These are phyloP conservation scores for Musa itinerans DNA, from an alignment of 176 grass and related monocot genomes.

Conservation along the genomic window DNA sequence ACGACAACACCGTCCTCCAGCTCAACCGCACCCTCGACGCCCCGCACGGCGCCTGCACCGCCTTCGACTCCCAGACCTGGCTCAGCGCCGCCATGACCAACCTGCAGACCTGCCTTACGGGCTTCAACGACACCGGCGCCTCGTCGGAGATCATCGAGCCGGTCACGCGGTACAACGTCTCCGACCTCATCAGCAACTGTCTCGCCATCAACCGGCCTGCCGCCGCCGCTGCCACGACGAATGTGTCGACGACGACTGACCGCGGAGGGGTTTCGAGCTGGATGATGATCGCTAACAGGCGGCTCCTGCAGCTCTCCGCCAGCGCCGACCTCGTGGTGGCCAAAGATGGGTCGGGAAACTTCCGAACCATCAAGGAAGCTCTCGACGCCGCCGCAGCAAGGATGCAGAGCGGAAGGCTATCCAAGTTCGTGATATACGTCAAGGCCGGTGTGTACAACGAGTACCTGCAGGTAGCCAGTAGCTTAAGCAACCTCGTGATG, in stretches of 20 bases:
- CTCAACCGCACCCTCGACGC: constrained; percentile 31
- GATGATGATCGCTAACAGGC: constrained; percentile 1
- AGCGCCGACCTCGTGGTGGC: constrained; percentile 21
- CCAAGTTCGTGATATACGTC: constrained; percentile 23
- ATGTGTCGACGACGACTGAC: background rate
- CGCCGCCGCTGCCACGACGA: background rate
- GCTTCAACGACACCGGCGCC: constrained; percentile 29
- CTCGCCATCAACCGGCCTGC: constrained; percentile 28
- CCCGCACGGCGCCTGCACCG: background rate
- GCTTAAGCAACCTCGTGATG: constrained; percentile 26
- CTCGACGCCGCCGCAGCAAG: constrained; percentile 1
- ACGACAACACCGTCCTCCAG: constrained; percentile 26
- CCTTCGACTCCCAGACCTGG: constrained; percentile 40
- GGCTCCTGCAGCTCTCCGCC: constrained; percentile 17
- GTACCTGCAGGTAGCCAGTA: constrained; percentile 16
- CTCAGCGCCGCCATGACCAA: constrained; percentile 39
- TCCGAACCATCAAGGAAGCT: constrained; percentile 28
- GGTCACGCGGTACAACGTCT: constrained; percentile 32
- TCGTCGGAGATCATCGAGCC: constrained; percentile 25
- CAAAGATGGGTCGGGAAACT: constrained; percentile 25
- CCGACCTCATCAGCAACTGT: constrained; percentile 45
- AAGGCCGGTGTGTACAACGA: constrained; percentile 31
- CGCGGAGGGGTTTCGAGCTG: background rate
- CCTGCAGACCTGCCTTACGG: constrained; percentile 29
- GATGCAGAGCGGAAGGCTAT: background rate